Evolutionary conservation across 148 eudicot species (phyloP).

Genomic region (Camellia lanceoleosa): DNA sequence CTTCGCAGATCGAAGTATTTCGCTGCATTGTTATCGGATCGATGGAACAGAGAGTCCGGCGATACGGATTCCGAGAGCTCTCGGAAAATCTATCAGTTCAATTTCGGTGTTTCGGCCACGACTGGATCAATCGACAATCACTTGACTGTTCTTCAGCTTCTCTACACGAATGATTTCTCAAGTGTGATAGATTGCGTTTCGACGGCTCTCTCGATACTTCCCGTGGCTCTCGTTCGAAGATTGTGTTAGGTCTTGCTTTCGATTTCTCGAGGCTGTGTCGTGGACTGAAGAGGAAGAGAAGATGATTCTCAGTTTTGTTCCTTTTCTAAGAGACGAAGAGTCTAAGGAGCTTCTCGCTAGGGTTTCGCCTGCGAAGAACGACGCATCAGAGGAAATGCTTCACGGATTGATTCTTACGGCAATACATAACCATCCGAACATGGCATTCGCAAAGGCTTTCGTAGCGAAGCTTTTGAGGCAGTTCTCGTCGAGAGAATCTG

Average conservation of each 20-base stretch:
- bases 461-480: conserved; percentile 79
- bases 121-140: conserved; percentile 48
- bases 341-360: conserved; percentile 60
- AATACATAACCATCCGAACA: conserved; percentile 64
- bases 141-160: conserved; percentile 48
- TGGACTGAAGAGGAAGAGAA: conserved; percentile 86
- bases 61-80: conserved; percentile 12
- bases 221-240: conserved; percentile 78
- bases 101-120: conserved; percentile 37
- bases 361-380: conserved; percentile 42
- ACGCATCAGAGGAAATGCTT: conserved; percentile 70
- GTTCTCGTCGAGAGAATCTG: conserved; percentile 57
- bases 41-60: conserved; percentile 49
- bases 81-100: conserved; percentile 22
- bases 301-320: conserved; percentile 43
- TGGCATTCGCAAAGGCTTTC: conserved; percentile 83
- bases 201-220: conserved; percentile 48
- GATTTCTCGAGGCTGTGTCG: conserved; percentile 83
- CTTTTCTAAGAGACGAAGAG: conserved; percentile 57
- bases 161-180: conserved; percentile 55
- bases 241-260: conserved; percentile 60
- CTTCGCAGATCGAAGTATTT: conserved; percentile 69
- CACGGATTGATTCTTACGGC: conserved; percentile 59
- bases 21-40: conserved; percentile 63
- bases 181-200: conserved; percentile 29